Percentiles rank a stretch among this genome's conserved stretches.
phyloP scores from a whole-genome alignment of 2,329 filamentous ascomycete species.

The Trichoderma simmonsii region DNA sequence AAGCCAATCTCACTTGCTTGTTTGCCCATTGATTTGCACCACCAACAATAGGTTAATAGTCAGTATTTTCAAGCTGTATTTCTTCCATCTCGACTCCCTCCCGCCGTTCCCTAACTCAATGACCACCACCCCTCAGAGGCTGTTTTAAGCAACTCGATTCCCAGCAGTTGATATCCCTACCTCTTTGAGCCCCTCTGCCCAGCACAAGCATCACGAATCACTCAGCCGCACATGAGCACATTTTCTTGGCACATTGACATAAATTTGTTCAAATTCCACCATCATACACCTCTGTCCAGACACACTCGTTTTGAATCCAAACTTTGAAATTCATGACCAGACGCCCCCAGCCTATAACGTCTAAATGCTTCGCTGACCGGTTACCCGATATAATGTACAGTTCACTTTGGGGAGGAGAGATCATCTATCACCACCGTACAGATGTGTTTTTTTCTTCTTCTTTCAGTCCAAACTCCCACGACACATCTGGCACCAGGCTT shows the following conservation, averaged over 20 bases:
- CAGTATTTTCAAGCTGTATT: neutral
- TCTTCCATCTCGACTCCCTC: neutral
- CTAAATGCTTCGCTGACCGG: constrained; percentile 44
- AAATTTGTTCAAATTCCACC: neutral
- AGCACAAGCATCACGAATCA: neutral
- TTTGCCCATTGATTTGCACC: neutral
- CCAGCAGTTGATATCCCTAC: neutral
- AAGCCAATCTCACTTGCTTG: neutral
- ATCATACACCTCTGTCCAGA: neutral
- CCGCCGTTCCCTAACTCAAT: neutral
- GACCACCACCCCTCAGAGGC: neutral
- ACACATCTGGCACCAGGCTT: constrained; percentile 17
- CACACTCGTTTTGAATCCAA: constrained; percentile 1
- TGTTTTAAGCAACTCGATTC: neutral
- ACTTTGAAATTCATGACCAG: constrained; percentile 20
- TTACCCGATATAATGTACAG: constrained; percentile 49
- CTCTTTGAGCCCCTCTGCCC: neutral
- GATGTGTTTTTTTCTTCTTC: neutral
- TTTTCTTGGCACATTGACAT: too few species aligned
- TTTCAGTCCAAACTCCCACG: constrained; percentile 20
- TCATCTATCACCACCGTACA: constrained; percentile 42
- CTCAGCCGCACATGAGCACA: neutral
- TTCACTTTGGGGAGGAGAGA: constrained; percentile 51
- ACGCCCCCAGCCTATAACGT: constrained; percentile 36
- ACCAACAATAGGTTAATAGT: neutral